A percentile compares a stretch with the other conserved stretches of the same genome.
Conservation (phyloP, 192 early-diverging fungal species). For the Allomyces macrogynus region DNA sequence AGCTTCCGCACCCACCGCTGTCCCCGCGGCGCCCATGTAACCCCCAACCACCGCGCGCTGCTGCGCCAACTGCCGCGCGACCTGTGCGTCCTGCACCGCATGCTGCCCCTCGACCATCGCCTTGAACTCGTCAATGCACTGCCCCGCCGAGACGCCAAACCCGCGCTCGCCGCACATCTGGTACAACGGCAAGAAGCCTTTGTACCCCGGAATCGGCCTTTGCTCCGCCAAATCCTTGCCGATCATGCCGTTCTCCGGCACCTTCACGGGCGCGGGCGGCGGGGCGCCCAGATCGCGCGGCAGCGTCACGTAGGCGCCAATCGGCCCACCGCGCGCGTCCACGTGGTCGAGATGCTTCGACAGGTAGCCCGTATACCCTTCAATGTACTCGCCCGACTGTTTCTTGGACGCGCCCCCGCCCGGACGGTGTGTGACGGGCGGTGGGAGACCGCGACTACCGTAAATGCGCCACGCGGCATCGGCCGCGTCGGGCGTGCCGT, state of each 20-base stretch:
- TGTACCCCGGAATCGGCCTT: background rate
- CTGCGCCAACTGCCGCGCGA: too few species aligned
- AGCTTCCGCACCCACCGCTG: too few species aligned
- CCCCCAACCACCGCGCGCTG: too few species aligned
- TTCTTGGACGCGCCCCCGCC: background rate
- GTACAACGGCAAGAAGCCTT: background rate
- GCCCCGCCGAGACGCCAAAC: background rate
- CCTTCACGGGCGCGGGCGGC: too few species aligned
- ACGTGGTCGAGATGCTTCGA: background rate
- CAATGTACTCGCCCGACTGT: background rate
- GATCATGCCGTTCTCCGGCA: background rate
- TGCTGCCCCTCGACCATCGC: background rate
- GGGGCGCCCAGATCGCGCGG: background rate
- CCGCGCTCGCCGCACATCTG: background rate
- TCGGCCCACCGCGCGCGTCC: background rate
- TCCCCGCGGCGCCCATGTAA: too few species aligned
- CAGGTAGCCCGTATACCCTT: background rate
- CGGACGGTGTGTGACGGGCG: background rate
- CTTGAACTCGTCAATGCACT: background rate
- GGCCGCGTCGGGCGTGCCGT: background rate
- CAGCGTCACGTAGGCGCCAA: background rate
- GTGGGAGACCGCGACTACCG: background rate
- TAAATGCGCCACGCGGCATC: background rate
- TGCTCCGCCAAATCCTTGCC: background rate
- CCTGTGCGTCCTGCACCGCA: too few species aligned